Base-by-base conservation (phyloP, 768 basidiomycete genomes). In the Panaeolus cyanescens region DNA sequence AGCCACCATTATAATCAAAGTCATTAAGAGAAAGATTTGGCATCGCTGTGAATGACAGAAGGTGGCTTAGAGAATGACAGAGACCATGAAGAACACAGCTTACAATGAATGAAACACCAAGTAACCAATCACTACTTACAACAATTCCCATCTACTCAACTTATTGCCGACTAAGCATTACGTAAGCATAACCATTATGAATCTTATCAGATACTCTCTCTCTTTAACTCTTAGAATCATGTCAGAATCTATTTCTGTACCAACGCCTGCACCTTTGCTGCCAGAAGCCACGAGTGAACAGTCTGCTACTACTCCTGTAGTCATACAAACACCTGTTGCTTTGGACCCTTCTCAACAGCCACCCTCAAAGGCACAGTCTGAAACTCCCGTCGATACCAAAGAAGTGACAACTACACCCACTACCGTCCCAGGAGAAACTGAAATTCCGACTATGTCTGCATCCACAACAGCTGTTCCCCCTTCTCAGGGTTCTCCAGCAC, bases 1-100 rank as follows among this genome's bases (percentile, higher is more conserved):
- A 65, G 34, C 64, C 70, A 57, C 60, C 57, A 40, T 68, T 60
- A 55, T 70, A 68, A 65, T 72, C 71, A 65, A 72, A 67, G 57
- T 64, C 62, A 62, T 68, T 63, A 53, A 65, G 45, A 36, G 67
- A 60, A 59, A 71, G 65, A 20, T 66, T 66, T 10, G 70, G 54
- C 74, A 75, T 76, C 40, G 59, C 61, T 53, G 59, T 32, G 59
- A 62, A 42, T 12, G 22, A 13, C 13, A 15, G 30, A 50, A 12
- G 45, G 30, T 50, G 45, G 10, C 39, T 42, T 63, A 63, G 9
- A 61, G 42, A 56, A 64, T 68, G 66, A 64, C 63, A 65, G 58
- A 22, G 65, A 63, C 65, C 69, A 70, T 70, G 68, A 64, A 42
- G 42, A 40, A 30, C 37, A 59, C 55, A 59, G 63, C 63, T 59